Conservation (phyloP, 495 filamentous ascomycete species). For the Chaetomidium leptoderma region DNA sequence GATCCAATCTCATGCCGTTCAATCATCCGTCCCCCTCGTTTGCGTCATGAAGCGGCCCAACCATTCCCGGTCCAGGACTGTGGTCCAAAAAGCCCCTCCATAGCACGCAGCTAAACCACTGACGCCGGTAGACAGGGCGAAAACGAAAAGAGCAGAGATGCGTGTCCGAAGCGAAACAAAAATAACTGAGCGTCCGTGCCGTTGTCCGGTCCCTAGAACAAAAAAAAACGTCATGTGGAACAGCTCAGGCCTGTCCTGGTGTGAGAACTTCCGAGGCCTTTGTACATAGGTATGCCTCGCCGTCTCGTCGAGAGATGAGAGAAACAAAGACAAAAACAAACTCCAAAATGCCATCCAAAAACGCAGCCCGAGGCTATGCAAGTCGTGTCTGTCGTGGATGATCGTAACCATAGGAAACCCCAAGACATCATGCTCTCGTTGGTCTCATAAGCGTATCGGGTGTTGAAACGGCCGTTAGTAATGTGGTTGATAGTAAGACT, state of each 20-base stretch:
- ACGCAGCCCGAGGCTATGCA: constrained; percentile 25
- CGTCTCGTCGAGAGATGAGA: neutral
- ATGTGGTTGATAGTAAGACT: constrained; percentile 23
- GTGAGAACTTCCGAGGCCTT: neutral
- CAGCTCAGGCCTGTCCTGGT: neutral
- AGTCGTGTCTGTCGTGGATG: constrained; percentile 12
- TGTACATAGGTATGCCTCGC: constrained; percentile 3
- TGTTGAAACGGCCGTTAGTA: constrained; percentile 8
- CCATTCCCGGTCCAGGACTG: neutral
- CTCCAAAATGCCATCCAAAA: constrained; percentile 7
- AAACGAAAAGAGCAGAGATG: neutral
- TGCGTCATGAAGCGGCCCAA: neutral
- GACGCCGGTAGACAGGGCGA: constrained; percentile 3
- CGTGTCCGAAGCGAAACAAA: neutral
- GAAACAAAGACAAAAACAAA: constrained; percentile 3
- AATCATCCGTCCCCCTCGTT: neutral
- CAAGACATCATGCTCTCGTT: constrained; percentile 17
- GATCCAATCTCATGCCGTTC: constrained; percentile 11
- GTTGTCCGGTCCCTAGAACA: constrained; percentile 1
- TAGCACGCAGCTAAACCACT: neutral
- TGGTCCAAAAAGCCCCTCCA: neutral
- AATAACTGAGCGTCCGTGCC: constrained; percentile 5
- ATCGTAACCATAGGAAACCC: constrained; percentile 11
- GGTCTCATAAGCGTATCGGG: constrained; percentile 16
- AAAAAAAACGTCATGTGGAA: constrained; percentile 2